These are phyloP conservation scores for Talaromyces trachyspermus DNA, from an alignment of 495 filamentous ascomycete genomes.

Conservation along the genomic window DNA sequence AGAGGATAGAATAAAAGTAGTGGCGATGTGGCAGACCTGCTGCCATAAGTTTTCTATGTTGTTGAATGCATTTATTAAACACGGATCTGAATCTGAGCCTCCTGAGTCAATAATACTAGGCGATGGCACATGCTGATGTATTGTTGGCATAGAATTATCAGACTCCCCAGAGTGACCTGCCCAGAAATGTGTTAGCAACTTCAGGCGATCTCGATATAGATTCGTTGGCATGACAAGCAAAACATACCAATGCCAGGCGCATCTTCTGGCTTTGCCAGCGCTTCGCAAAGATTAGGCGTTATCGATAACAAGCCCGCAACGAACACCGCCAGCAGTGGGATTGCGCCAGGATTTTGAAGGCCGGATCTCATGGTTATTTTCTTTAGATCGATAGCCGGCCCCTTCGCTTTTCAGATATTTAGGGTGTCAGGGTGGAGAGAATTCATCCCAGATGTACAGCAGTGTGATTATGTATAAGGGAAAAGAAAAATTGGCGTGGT, in stretches of 20 bases:
- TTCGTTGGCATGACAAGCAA: background rate
- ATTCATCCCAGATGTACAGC: too few relatives aligned
- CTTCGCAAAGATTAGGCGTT: conserved; percentile 5
- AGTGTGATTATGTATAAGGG: too few relatives aligned
- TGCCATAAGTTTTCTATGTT: conserved; percentile 7
- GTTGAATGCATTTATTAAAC: background rate
- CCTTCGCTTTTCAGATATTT: background rate
- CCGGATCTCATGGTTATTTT: conserved; percentile 29
- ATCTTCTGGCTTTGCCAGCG: background rate
- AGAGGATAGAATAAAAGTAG: background rate
- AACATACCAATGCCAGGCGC: background rate
- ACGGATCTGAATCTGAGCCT: too few relatives aligned
- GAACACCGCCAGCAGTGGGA: conserved; percentile 32
- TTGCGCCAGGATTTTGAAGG: conserved; percentile 30
- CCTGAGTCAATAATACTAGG: too few relatives aligned
- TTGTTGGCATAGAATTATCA: background rate
- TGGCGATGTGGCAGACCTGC: conserved; percentile 7
- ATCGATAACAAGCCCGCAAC: conserved; percentile 26
- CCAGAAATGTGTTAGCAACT: too few relatives aligned
- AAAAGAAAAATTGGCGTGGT: too few relatives aligned
- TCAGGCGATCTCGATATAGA: too few relatives aligned
- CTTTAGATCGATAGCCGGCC: background rate
- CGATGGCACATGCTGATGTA: background rate
- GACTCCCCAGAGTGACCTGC: background rate
- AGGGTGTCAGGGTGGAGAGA: background rate